Percentiles rank a stretch among this genome's conserved stretches.
Evolutionary conservation across 2,329 filamentous ascomycete species (phyloP).

Genomic region (Alternaria arborescens): DNA sequence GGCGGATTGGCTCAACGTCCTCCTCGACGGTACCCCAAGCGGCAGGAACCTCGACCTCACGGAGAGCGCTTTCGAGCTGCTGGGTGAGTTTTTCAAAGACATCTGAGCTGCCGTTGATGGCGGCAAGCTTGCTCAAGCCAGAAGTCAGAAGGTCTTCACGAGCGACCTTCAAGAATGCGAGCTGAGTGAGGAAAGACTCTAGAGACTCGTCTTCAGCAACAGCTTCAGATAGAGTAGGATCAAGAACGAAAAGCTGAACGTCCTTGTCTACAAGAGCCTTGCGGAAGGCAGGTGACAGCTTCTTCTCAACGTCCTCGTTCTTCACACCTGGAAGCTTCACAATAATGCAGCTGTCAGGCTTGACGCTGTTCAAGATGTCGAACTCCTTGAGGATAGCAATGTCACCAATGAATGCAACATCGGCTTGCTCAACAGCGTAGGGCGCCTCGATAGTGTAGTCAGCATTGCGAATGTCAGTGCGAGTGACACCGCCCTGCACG

Average conservation of each 20-base stretch:
- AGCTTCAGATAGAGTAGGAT: constrained; percentile 72
- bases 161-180: constrained; percentile 83
- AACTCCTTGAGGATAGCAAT: constrained; percentile 82
- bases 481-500: constrained; percentile 76
- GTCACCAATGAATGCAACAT: constrained; percentile 80
- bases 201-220: constrained; percentile 70
- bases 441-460: constrained; percentile 84
- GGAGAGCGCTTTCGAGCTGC: constrained; percentile 73
- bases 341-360: constrained; percentile 75
- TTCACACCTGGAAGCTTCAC: constrained; percentile 81
- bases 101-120: constrained; percentile 67
- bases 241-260: constrained; percentile 77
- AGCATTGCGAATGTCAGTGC: constrained; percentile 85
- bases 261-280: constrained; percentile 75
- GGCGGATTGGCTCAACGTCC: constrained; percentile 58
- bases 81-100: constrained; percentile 67
- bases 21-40: constrained; percentile 80
- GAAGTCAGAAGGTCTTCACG: constrained; percentile 70
- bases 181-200: constrained; percentile 74
- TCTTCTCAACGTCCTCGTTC: constrained; percentile 89
- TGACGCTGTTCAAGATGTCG: constrained; percentile 75
- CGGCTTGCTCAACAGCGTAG: constrained; percentile 80
- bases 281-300: constrained; percentile 74
- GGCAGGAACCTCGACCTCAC: constrained; percentile 77
- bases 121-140: constrained; percentile 71